A percentile compares a stretch with the other conserved stretches of the same genome.
These are phyloP conservation scores for Penicillium malachiteum DNA, from an alignment of 495 filamentous ascomycete genomes.

Conservation along the genomic window DNA sequence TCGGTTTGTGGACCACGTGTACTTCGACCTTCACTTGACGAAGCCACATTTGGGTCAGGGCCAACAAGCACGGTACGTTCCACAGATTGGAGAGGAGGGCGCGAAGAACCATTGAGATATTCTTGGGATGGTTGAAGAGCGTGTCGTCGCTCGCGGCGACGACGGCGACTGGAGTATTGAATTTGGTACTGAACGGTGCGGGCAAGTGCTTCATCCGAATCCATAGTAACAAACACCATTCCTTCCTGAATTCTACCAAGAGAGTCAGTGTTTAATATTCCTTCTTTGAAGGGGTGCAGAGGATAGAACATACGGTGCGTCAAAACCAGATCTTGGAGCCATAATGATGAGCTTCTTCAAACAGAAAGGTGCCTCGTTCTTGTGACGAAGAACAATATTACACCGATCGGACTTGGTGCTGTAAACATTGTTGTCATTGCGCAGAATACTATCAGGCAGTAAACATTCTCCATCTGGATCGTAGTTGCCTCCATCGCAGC, in stretches of 20 bases:
- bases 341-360: constrained; percentile 85
- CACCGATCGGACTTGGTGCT: constrained; percentile 81
- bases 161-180: constrained; percentile 50
- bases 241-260: constrained; percentile 79
- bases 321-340: constrained; percentile 76
- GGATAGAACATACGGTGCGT: constrained; percentile 69
- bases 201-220: constrained; percentile 66
- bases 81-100: constrained; percentile 35
- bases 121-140: constrained; percentile 42
- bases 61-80: constrained; percentile 26
- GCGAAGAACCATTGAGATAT: constrained; percentile 37
- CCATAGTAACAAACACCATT: constrained; percentile 90
- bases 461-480: constrained; percentile 56
- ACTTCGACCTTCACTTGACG: constrained; percentile 20
- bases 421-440: constrained; percentile 80
- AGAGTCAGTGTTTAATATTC: not conserved
- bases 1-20: constrained; percentile 21
- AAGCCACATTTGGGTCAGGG: constrained; percentile 22
- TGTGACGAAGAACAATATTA: constrained; percentile 80
- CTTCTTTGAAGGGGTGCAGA: not conserved
- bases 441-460: constrained; percentile 75
- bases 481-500: constrained; percentile 85
- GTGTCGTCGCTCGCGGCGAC: constrained; percentile 29
- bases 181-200: constrained; percentile 77
- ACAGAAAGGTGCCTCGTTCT: constrained; percentile 72